A percentile compares a stretch with the other conserved stretches of the same genome.
Conservation (phyloP, 1,284 basidiomycete species). For the Mycena citricolor region DNA sequence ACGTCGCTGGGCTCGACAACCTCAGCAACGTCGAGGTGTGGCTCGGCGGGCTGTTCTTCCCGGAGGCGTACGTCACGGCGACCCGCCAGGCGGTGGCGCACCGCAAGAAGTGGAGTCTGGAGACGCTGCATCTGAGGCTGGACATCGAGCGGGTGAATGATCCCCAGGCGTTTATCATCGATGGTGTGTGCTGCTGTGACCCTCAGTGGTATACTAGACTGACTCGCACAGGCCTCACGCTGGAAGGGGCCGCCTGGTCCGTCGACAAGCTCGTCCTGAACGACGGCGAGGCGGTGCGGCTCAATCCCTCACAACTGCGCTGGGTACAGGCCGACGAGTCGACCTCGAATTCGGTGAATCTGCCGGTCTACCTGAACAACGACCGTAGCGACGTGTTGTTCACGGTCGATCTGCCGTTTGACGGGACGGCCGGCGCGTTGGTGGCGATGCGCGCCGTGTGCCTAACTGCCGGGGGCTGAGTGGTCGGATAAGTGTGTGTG, state of each 20-base stretch:
- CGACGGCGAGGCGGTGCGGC: slow-evolving; percentile 74
- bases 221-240: slow-evolving; percentile 61
- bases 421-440: slow-evolving; percentile 59
- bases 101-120: slow-evolving; percentile 86
- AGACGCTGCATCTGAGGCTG: slow-evolving; percentile 80
- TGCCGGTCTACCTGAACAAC: slow-evolving; percentile 91
- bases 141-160: slow-evolving; percentile 79
- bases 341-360: slow-evolving; percentile 55
- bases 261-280: slow-evolving; percentile 72
- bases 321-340: slow-evolving; percentile 76
- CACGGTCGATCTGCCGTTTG: slow-evolving; percentile 79
- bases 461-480: slow-evolving; percentile 60
- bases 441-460: slow-evolving; percentile 82
- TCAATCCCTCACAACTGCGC: slow-evolving; percentile 78
- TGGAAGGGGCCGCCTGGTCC: slow-evolving; percentile 84
- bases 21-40: slow-evolving; percentile 78
- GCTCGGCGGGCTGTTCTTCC: slow-evolving; percentile 93
- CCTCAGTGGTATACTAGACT: slow-evolving; percentile 11
- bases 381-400: slow-evolving; percentile 90
- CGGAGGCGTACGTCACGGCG: slow-evolving; percentile 92
- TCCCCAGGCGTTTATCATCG: slow-evolving; percentile 76
- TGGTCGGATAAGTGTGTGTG: no score
- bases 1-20: slow-evolving; percentile 68
- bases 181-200: slow-evolving; percentile 57
- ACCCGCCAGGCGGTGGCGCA: slow-evolving; percentile 92